phyloP scores from a whole-genome alignment of 345 rosid species.

The Hibiscus syriacus region DNA sequence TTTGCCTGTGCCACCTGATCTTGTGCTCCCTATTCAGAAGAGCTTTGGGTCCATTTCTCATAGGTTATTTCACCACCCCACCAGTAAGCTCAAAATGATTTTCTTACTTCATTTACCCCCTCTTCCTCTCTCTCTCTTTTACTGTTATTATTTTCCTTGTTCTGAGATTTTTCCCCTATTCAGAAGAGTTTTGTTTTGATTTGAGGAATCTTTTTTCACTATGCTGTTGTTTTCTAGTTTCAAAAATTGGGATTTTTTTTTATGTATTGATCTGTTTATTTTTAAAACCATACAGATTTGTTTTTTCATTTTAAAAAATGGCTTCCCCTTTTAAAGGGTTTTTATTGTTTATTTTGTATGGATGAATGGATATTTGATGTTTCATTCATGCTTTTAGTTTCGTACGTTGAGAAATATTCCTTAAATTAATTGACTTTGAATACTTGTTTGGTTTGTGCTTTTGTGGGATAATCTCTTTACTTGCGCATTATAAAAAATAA shows the following conservation, averaged over 20 bases:
- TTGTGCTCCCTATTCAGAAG: conserved; percentile 45
- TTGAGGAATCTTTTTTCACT: conserved; percentile 5
- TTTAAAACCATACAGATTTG: not conserved
- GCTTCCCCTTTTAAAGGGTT: not conserved
- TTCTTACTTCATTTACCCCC: not conserved
- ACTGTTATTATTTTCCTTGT: not conserved
- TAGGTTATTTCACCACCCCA: conserved; percentile 40
- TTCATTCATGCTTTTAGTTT: not conserved
- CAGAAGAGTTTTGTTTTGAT: conserved; percentile 9
- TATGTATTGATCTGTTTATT: not conserved
- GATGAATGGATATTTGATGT: not conserved
- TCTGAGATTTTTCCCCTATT: not conserved
- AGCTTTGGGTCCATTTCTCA: conserved; percentile 44
- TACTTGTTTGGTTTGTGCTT: not conserved
- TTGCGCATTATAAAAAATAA: no score
- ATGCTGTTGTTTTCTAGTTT: not conserved
- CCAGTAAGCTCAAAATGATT: conserved; percentile 21
- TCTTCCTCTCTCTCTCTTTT: not conserved
- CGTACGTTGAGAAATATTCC: not conserved
- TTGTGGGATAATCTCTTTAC: conserved; percentile 8
- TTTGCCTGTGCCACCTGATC: conserved; percentile 52
- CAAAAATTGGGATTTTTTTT: not conserved
- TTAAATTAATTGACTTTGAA: not conserved
- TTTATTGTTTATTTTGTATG: not conserved
- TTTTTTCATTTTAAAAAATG: not conserved